These are phyloP conservation scores for Fagopyrum esculentum DNA, from an alignment of 148 eudicot genomes.

Conservation along the genomic window DNA sequence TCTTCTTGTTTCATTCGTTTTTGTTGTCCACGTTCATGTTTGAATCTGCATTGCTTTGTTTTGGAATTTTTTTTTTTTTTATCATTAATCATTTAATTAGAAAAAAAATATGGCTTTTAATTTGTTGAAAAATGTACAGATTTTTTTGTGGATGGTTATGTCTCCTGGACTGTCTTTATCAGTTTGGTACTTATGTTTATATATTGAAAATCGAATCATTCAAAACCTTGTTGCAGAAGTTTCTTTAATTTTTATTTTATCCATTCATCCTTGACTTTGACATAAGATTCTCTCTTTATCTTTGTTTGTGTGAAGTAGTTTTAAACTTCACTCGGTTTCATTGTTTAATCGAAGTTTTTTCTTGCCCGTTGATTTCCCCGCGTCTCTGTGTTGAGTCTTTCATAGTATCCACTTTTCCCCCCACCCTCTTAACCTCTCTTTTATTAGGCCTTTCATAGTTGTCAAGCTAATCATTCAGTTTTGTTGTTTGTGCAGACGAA, in stretches of 20 bases:
- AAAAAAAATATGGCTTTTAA: neutral
- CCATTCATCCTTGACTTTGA: neutral
- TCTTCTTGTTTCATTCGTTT: neutral
- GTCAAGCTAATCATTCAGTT: conserved; percentile 10
- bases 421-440: neutral
- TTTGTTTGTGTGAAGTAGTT: neutral
- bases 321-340: neutral
- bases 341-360: neutral
- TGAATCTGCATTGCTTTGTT: neutral
- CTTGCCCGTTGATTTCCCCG: neutral
- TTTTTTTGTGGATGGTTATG: neutral
- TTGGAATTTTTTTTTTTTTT: neutral
- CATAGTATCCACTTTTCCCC: neutral
- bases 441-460: conserved; percentile 3
- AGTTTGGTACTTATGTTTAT: neutral
- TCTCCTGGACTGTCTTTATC: conserved; percentile 6
- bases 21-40: neutral
- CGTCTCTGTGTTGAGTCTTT: conserved; percentile 5
- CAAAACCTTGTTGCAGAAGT: neutral
- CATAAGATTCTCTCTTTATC: neutral
- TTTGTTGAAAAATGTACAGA: neutral
- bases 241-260: neutral
- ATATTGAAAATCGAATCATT: neutral
- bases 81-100: neutral
- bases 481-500: conserved; percentile 11